Base-by-base conservation (phyloP, 805 yeast genomes). In the Ogataea populi-albae region DNA sequence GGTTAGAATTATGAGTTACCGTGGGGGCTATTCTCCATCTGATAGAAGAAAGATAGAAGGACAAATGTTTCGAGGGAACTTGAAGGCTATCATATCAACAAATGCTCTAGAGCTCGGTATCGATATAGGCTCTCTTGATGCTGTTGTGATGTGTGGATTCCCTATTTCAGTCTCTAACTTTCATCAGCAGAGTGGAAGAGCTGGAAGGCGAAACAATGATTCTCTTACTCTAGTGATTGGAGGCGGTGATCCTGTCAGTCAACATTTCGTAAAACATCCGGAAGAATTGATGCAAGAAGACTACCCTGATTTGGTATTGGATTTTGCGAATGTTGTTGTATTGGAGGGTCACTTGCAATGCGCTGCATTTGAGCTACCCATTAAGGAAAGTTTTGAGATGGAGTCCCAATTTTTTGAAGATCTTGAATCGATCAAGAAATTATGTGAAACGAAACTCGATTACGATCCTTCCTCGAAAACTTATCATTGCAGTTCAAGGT, bases 121-220 rank as follows among this genome's bases (percentile, higher is more conserved):
- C 34, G 98, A 93, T 66, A 83, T 93, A 43, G 95, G 98, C 32
- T 85, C 83, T 10, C 65, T 93, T 30, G 98, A 93, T 59, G 88
- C 95, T 1, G 98, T 89, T 0, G 62, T 93, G 2, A 78, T 88
- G 64, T 86, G 95, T 52, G 98, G 98, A 0, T 93, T 93, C 45
- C 99, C 99, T 0, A 65, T 78, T 15, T 84, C 95, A 35, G 71
- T 88, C 40, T 80, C 94, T 32, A 87, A 87, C 43, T 75, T 93
- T 54, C 86, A 89, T 49, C 99, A 93, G 61, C 98, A 93, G 54
- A 82, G 93, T 65, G 99, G 99, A 23, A 72, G 99, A 53, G 98
- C 96, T 0, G 99, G 99, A 12, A 71, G 99, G 57, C 77, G 96
- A 46, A 76, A 73, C 34, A 74, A 75, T 35, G 97, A 93, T 31